Evolutionary conservation across 768 basidiomycete genomes (phyloP), one percentile per base, ranked within the genome.

Genomic region (Boletus eberwhitei): DNA sequence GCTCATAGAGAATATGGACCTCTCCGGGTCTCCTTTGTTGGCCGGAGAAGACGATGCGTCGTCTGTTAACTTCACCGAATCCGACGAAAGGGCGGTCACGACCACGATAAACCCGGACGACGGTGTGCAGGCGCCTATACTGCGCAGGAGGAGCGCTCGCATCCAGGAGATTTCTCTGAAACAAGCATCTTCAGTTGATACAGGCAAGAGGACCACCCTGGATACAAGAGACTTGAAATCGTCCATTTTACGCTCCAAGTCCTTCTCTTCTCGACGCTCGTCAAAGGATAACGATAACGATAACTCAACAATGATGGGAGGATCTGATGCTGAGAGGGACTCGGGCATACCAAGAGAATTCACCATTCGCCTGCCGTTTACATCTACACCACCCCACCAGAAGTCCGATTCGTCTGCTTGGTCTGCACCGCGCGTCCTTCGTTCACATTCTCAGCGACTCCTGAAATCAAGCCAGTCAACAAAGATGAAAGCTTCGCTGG

Each of bases 1-100:
- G 17, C 54, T 69, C 36, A 12, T 69, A 24, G 68, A 69, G 55
- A 50, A 68, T 17, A 59, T 69, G 50, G 60, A 69, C 22, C 2
- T 65, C 8, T 69, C 69, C 2, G 67, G 54, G 5, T 69, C 69
- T 4, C 57, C 60, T 26, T 47, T 71, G 19, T 43, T 71, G 5
- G 41, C 38, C 1, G 46, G 22, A 19, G 55, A 59, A n/a, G 57
- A 54, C 26, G 51, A 51, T 3, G 13, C 8, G 14, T 32, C 26
- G 14, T 43, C 22, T 6, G 17, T 26, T 7, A 24, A 40, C 32
- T 7, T 29, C 4, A 4, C 22, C 17, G 46, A 48, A 32, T 37
- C 38, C 35, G 42, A 52, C 3, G 53, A 48, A 22, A 40, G 19
- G 35, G 34, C 4, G 2, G 32, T 34, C 17, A 11, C 36, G 24